These are phyloP conservation scores for Penicillium sp. DNA, from an alignment of 2,329 filamentous ascomycete genomes.

Conservation along the genomic window DNA sequence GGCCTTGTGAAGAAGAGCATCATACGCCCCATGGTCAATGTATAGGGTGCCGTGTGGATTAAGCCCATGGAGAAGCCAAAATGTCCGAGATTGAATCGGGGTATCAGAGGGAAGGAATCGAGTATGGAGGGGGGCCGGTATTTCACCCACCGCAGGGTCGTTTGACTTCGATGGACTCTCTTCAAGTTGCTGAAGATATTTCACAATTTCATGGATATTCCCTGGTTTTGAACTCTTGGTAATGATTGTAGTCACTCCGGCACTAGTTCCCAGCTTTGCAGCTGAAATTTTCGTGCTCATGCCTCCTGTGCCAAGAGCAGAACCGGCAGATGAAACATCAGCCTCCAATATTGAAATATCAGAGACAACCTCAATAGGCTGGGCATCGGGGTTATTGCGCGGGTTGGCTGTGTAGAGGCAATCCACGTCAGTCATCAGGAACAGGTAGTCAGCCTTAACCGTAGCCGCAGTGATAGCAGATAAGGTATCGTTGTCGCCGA, in stretches of 20 bases:
- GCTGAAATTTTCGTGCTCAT: constrained; percentile 98
- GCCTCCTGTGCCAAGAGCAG: constrained; percentile 84
- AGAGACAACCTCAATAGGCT: constrained; percentile 86
- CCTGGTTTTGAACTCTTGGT: constrained; percentile 90
- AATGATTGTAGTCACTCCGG: constrained; percentile 93
- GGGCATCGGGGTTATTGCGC: constrained; percentile 75
- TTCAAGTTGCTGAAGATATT: constrained; percentile 67
- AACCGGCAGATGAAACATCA: constrained; percentile 88
- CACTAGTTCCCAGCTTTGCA: constrained; percentile 85
- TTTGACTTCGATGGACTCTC: constrained; percentile 13
- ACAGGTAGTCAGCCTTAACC: constrained; percentile 94
- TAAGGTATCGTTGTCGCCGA: constrained; percentile 96
- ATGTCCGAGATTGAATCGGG: constrained; percentile 88
- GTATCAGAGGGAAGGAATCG: constrained; percentile 81
- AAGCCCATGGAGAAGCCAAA: constrained; percentile 94
- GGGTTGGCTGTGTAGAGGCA: constrained; percentile 97
- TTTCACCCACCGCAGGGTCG: constrained; percentile 39
- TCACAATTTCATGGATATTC: constrained; percentile 84
- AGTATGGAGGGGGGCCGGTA: constrained; percentile 71
- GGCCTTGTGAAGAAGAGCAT: constrained; percentile 76
- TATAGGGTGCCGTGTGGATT: constrained; percentile 86
- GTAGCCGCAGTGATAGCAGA: constrained; percentile 96
- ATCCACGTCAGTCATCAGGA: constrained; percentile 98
- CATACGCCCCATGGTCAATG: constrained; percentile 85
- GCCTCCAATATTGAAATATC: constrained; percentile 80